Conservation (phyloP, 1,284 basidiomycete genomes). For the Rugiboletus extremiorientalis region DNA sequence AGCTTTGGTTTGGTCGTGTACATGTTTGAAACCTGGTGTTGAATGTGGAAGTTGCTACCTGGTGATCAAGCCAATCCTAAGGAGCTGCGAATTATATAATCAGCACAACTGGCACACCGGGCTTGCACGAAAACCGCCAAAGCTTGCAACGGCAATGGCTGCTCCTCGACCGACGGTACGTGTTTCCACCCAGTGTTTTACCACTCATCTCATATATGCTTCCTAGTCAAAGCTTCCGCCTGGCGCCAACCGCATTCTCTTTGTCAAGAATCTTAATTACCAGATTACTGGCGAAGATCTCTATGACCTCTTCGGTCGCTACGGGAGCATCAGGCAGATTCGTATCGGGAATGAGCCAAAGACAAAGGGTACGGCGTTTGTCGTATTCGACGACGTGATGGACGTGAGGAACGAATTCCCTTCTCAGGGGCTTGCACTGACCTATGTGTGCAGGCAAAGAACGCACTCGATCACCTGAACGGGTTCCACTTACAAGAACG, state of each 20-base stretch:
- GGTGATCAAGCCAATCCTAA: too few species aligned
- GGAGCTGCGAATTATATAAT: too few species aligned
- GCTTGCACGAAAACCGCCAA: too few species aligned
- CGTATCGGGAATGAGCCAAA: slow-evolving; percentile 91
- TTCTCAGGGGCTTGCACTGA: slow-evolving; percentile 10
- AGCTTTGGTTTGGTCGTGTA: too few species aligned
- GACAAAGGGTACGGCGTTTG: slow-evolving; percentile 95
- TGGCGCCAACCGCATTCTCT: slow-evolving; percentile 82
- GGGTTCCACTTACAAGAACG: slow-evolving; percentile 98
- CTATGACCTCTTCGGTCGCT: slow-evolving; percentile 97
- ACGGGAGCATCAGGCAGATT: slow-evolving; percentile 96
- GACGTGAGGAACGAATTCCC: slow-evolving; percentile 55
- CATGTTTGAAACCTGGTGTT: too few species aligned
- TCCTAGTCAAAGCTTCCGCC: slow-evolving; percentile 76
- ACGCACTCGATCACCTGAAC: slow-evolving; percentile 94
- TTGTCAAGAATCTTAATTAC: slow-evolving; percentile 93
- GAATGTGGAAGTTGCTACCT: too few species aligned
- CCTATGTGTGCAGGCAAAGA: slow-evolving; percentile 69
- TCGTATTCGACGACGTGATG: slow-evolving; percentile 90
- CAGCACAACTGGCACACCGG: too few species aligned
- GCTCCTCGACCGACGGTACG: slow-evolving; percentile 63
- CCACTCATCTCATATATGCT: neutral
- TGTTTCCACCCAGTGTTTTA: slow-evolving; percentile 1
- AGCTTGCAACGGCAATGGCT: too few species aligned
- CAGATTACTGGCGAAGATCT: slow-evolving; percentile 92